These are phyloP conservation scores for Plectosphaerella sp. DNA, from an alignment of 2,329 filamentous ascomycete genomes.

Conservation along the genomic window DNA sequence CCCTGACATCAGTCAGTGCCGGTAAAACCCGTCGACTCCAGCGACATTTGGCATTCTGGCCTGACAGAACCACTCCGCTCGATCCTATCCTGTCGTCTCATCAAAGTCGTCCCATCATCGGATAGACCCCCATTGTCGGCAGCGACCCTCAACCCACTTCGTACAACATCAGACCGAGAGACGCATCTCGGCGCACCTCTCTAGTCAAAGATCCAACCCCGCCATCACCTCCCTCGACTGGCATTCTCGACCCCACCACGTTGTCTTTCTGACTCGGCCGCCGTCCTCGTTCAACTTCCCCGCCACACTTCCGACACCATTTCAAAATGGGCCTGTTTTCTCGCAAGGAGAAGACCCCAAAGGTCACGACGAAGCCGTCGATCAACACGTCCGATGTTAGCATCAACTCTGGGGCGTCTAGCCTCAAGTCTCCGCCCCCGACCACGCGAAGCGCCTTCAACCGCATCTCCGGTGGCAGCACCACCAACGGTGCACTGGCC, in stretches of 20 bases:
- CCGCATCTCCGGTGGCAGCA: conserved; percentile 47
- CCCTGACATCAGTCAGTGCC: not conserved
- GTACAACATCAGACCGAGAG: not conserved
- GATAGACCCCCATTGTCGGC: not conserved
- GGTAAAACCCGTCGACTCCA: not conserved
- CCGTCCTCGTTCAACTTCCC: too few species aligned
- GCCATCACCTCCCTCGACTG: not conserved
- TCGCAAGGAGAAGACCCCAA: conserved; percentile 46
- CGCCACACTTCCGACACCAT: not conserved
- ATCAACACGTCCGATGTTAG: conserved; percentile 43
- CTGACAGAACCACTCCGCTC: not conserved
- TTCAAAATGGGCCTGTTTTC: conserved; percentile 52
- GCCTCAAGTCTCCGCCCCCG: conserved; percentile 33
- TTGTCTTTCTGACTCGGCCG: not conserved
- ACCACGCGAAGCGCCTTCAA: conserved; percentile 35
- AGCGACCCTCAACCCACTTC: not conserved
- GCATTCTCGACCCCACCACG: conserved; percentile 1
- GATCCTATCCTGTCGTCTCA: not conserved
- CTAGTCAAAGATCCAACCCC: not conserved
- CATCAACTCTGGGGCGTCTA: conserved; percentile 46
- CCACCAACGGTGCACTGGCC: conserved; percentile 41
- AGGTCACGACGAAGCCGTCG: conserved; percentile 26
- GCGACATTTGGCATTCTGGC: not conserved
- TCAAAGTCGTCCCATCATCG: not conserved
- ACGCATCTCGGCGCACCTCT: not conserved